Conservation (phyloP, 106 monocot species). For the Allium fistulosum region DNA sequence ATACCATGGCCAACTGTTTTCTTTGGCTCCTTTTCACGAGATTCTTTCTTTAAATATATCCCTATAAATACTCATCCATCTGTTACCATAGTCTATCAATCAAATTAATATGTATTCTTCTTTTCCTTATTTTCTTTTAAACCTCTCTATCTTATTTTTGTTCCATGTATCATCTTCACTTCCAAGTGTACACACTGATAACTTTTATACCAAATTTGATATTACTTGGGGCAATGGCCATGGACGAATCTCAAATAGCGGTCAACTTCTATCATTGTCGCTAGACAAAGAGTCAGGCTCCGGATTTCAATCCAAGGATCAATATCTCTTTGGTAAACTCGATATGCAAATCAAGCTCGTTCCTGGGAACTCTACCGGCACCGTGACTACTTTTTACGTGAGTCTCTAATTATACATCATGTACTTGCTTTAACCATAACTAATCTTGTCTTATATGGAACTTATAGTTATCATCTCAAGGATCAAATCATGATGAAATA, state of each 20-base stretch:
- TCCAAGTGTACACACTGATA: background rate
- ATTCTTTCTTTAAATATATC: too few species aligned
- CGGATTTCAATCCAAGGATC: conserved; percentile 16
- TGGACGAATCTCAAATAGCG: conserved; percentile 4
- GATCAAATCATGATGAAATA: conserved; percentile 33
- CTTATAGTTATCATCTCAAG: conserved; percentile 14
- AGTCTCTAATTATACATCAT: background rate
- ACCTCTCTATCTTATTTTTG: too few species aligned
- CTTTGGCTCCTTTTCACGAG: too few species aligned
- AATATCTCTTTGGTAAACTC: conserved; percentile 14
- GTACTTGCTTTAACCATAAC: background rate
- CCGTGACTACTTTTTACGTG: conserved; percentile 17
- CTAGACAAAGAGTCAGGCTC: conserved; percentile 15
- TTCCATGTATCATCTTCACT: too few species aligned
- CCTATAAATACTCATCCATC: too few species aligned
- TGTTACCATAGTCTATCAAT: too few species aligned
- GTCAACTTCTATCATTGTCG: conserved; percentile 12
- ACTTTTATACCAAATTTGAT: conserved; percentile 10
- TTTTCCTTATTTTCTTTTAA: background rate
- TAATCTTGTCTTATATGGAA: background rate
- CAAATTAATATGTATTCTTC: too few species aligned
- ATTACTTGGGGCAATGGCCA: conserved; percentile 14
- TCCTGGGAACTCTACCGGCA: conserved; percentile 14
- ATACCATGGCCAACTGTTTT: too few species aligned
- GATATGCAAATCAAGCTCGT: conserved; percentile 23